phyloP scores from a whole-genome alignment of 169 alveolate genomes.

The Plasmodium berghei region DNA sequence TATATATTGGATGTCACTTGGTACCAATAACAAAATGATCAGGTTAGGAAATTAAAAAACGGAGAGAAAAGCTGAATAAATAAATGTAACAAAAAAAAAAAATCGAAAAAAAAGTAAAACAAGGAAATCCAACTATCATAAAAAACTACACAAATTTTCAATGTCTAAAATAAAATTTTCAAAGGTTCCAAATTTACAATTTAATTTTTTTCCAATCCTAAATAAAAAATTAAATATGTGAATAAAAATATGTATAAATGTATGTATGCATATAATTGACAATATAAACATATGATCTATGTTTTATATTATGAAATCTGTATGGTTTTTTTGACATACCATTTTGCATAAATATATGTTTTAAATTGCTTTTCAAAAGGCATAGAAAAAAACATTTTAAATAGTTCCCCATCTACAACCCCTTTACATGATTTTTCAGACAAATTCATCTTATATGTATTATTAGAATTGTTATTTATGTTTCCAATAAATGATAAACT shows the following conservation, averaged over 20 bases:
- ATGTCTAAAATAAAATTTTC: slow-evolving; percentile 49
- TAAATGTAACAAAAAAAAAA: slow-evolving; percentile 1
- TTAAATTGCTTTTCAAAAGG: slow-evolving; percentile 61
- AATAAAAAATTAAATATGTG: not conserved
- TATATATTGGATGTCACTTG: slow-evolving; percentile 64
- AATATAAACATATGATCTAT: not conserved
- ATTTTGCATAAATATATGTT: slow-evolving; percentile 53
- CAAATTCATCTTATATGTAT: slow-evolving; percentile 27
- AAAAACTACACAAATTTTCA: slow-evolving; percentile 57
- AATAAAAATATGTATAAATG: not conserved
- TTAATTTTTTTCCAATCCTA: slow-evolving; percentile 60
- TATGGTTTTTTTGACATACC: not conserved
- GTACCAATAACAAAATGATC: slow-evolving; percentile 10
- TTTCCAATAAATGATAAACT: slow-evolving; percentile 39
- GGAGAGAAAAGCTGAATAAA: not conserved
- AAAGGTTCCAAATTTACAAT: slow-evolving; percentile 66
- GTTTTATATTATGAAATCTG: too few relatives aligned
- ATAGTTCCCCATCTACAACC: slow-evolving; percentile 51
- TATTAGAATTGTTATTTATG: slow-evolving; percentile 30
- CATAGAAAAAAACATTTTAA: slow-evolving; percentile 49
- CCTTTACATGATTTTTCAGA: slow-evolving; percentile 39
- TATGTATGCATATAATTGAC: not conserved
- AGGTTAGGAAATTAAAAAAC: not conserved
- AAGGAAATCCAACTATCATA: not conserved
- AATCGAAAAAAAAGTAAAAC: not conserved